Conservation (phyloP, 1,284 basidiomycete genomes). For the Meripilus lineatus region DNA sequence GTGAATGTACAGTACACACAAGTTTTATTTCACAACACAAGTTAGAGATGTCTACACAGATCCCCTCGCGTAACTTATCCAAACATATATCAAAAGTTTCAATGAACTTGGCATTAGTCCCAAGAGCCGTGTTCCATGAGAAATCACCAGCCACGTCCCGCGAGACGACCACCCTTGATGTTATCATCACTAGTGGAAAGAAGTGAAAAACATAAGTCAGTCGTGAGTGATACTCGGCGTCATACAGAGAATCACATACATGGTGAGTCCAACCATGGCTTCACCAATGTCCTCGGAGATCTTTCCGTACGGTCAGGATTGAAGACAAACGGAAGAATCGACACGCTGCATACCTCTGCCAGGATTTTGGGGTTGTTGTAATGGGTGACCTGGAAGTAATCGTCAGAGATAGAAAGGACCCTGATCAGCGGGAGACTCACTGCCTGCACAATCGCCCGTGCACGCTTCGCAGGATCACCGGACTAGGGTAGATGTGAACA, state of each 20-base stretch:
- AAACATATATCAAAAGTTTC: too few species aligned
- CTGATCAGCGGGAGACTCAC: slow-evolving; percentile 42
- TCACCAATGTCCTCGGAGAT: slow-evolving; percentile 87
- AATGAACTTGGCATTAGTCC: too few species aligned
- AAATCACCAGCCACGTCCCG: slow-evolving; percentile 45
- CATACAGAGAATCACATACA: slow-evolving; percentile 56
- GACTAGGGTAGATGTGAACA: slow-evolving; percentile 47
- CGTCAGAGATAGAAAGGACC: slow-evolving; percentile 6
- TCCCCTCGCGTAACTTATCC: too few species aligned
- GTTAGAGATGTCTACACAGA: too few species aligned
- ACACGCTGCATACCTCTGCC: slow-evolving; percentile 51
- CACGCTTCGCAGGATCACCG: slow-evolving; percentile 90
- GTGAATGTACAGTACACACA: too few species aligned
- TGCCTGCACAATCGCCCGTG: slow-evolving; percentile 96
- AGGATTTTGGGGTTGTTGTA: slow-evolving; percentile 89
- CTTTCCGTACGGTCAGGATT: slow-evolving; percentile 30
- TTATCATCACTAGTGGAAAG: slow-evolving; percentile 44
- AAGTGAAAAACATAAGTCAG: neutral
- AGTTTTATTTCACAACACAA: too few species aligned
- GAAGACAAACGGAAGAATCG: slow-evolving; percentile 6
- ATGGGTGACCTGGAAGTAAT: slow-evolving; percentile 71
- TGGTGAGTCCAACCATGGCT: slow-evolving; percentile 92
- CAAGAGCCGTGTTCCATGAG: too few species aligned
- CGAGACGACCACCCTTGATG: slow-evolving; percentile 58
- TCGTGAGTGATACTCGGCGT: slow-evolving; percentile 5